Percentiles rank a stretch among this genome's conserved stretches.
Evolutionary conservation across 129 eudicot genomes (phyloP).

Genomic region (Calendula officinalis): DNA sequence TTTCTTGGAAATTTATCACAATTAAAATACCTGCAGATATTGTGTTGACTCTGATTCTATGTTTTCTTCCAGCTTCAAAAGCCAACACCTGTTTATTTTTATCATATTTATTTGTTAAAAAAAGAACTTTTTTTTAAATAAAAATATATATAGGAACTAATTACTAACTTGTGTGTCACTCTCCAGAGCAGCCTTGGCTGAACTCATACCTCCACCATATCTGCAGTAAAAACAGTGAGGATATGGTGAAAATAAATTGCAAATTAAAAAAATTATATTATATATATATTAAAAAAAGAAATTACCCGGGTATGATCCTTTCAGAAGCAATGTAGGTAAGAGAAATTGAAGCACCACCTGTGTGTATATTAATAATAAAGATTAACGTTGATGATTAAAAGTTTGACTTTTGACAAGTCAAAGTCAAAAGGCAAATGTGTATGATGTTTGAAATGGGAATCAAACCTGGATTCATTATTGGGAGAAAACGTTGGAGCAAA

Average conservation of each 20-base stretch:
- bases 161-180: constrained; percentile 77
- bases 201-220: constrained; percentile 98
- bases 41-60: constrained; percentile 20
- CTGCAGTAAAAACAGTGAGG: constrained; percentile 23
- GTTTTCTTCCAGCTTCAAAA: constrained; percentile 21
- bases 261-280: neutral
- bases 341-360: constrained; percentile 16
- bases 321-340: constrained; percentile 21
- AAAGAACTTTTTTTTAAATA: neutral
- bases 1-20: neutral
- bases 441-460: neutral
- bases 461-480: constrained; percentile 21
- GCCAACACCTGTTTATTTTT: constrained; percentile 3
- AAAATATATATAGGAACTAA: constrained; percentile 19
- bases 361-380: constrained; percentile 1
- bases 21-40: constrained; percentile 13
- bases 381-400: neutral
- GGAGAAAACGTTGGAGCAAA: constrained; percentile 15
- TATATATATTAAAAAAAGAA: neutral
- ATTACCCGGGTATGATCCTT: constrained; percentile 16
- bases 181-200: constrained; percentile 94
- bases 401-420: neutral
- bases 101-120: neutral
- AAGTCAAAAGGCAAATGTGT: neutral
- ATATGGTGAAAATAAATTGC: neutral